Base-by-base conservation (phyloP, 164 flowering plant genomes). In the Aristolochia fimbriata region DNA sequence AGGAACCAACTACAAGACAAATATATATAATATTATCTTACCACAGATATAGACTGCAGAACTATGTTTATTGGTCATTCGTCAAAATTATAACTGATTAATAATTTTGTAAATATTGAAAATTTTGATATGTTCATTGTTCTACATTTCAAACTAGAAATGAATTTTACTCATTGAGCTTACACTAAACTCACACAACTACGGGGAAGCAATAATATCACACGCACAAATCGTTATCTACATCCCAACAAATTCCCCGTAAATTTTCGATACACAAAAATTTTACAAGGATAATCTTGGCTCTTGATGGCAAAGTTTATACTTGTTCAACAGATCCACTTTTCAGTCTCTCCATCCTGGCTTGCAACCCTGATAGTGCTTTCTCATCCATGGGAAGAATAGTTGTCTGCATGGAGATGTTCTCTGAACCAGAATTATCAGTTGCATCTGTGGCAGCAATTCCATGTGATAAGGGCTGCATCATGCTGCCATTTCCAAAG, bases 291-390 rank as follows among this genome's bases (percentile, higher is more conserved):
- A 49, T 49, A 6, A 20, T 20, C 6, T 49, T 17, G 6, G 52
- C 19, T 5, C 52, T 6, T 49, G 52, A 49, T 49, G 2, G 6
- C 6, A 5, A 49, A 17, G 52, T 19, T 49, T 25, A 54, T 16
- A 54, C 14, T 8, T 24, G 79, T 25, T 92, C 98, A 25, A 85
- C 20, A 0, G 97, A 57, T 16, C 97, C 97, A 52, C 92, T 83
- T 79, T 93, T 93, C 4, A 93, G 87, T 69, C 99, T 84, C 66
- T 93, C 95, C 99, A 93, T 93, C 24, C 99, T 87, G 8, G 97
- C 99, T 69, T 93, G 99, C 60, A 93, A 85, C 47, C 97, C 99
- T 12, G 96, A 90, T 52, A 93, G 65, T 1, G 97, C 99, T 64
- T 83, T 90, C 78, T 86, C 99, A 57, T 93, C 97, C 92, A 91